These are phyloP conservation scores for Aspergillus pseudoglaucus DNA, from an alignment of 2,329 filamentous ascomycete species.

Conservation along the genomic window DNA sequence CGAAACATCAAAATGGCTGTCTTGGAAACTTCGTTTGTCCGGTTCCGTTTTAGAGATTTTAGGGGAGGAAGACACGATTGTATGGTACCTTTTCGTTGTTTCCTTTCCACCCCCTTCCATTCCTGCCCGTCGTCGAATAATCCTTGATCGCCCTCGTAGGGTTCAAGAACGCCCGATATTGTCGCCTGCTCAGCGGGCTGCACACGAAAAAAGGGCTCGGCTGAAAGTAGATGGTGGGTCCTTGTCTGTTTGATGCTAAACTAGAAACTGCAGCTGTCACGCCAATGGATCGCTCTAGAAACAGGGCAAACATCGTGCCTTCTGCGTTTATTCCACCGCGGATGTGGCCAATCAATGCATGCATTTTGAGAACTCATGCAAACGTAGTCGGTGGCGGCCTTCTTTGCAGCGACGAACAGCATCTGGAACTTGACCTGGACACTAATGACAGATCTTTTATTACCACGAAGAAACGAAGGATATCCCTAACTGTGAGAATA, in stretches of 20 bases:
- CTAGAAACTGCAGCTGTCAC: slow-evolving; percentile 12
- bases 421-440: slow-evolving; percentile 1
- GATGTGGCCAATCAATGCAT: slow-evolving; percentile 14
- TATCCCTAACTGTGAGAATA: slow-evolving; percentile 4
- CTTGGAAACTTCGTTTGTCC: slow-evolving; percentile 12
- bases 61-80: neutral
- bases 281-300: slow-evolving; percentile 17
- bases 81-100: neutral
- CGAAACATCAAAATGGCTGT: slow-evolving; percentile 14
- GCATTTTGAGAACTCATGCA: slow-evolving; percentile 17
- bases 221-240: slow-evolving; percentile 16
- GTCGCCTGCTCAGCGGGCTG: neutral
- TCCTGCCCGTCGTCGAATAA: neutral
- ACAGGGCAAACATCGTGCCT: slow-evolving; percentile 24
- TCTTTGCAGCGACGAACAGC: slow-evolving; percentile 7
- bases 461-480: neutral
- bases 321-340: slow-evolving; percentile 11
- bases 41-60: neutral
- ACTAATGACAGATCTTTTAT: slow-evolving; percentile 2
- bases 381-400: slow-evolving; percentile 25
- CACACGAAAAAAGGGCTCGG: slow-evolving; percentile 10
- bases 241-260: slow-evolving; percentile 19
- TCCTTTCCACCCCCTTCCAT: neutral
- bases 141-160: neutral
- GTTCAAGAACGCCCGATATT: neutral